These are phyloP conservation scores for Candida berthetii DNA, from an alignment of 805 yeast genomes.

Conservation along the genomic window DNA sequence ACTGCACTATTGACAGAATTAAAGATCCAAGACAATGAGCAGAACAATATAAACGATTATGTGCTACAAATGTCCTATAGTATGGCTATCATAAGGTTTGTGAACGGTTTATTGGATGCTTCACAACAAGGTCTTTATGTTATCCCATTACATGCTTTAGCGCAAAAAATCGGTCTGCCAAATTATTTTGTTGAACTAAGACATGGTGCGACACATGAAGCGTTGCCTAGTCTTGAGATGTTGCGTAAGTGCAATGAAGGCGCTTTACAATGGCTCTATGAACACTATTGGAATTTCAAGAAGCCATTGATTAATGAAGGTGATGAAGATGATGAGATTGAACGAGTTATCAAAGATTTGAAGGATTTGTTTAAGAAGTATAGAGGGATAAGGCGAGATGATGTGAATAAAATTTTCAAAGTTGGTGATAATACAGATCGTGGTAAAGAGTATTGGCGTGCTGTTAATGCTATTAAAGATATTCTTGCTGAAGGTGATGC, in stretches of 20 bases:
- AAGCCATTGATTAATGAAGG: constrained; percentile 2
- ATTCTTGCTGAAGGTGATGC: constrained; percentile 9
- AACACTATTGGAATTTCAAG: constrained; percentile 57
- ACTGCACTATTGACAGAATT: constrained; percentile 52
- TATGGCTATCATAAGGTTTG: constrained; percentile 77
- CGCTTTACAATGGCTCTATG: constrained; percentile 73
- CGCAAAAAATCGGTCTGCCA: constrained; percentile 64
- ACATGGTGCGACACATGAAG: constrained; percentile 89
- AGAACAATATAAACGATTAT: constrained; percentile 15
- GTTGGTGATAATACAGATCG: constrained; percentile 35
- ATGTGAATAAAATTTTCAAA: constrained; percentile 31
- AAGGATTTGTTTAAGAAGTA: constrained; percentile 36
- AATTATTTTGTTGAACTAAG: constrained; percentile 82
- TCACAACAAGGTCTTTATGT: constrained; percentile 76
- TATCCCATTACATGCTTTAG: constrained; percentile 70
- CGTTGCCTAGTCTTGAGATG: constrained; percentile 63
- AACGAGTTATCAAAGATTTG: constrained; percentile 11
- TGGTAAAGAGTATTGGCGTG: constrained; percentile 37
- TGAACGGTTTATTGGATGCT: constrained; percentile 87
- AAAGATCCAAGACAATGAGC: constrained; percentile 25
- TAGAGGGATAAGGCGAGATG: constrained; percentile 42
- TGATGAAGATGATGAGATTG: constrained; percentile 12
- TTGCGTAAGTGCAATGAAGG: constrained; percentile 51
- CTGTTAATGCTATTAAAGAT: constrained; percentile 21
- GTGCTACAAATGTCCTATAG: constrained; percentile 51